Evolutionary conservation across 352 stramenopile species (phyloP).

Genomic region (Globisporangium nagaii): DNA sequence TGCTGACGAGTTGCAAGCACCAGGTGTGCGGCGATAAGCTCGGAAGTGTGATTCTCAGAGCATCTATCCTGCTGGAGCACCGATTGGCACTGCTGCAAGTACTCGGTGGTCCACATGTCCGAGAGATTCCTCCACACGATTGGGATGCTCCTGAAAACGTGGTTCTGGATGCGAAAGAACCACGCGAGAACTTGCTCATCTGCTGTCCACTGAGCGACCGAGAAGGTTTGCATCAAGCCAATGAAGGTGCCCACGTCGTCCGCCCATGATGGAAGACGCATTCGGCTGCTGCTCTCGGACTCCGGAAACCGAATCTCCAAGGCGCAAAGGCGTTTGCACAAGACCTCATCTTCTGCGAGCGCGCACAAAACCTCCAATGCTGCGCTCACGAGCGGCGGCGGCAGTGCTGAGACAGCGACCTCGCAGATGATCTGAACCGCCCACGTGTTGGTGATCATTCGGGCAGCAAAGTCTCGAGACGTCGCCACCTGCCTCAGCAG

Average conservation of each 20-base stretch:
- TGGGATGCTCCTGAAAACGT: not conserved
- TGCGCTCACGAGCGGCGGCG: not conserved
- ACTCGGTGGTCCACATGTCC: conserved; percentile 5
- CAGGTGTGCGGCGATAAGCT: conserved; percentile 4
- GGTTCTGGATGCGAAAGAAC: conserved; percentile 7
- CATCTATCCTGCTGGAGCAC: not conserved
- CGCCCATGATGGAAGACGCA: not conserved
- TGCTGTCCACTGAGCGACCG: conserved; percentile 3
- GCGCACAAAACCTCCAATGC: not conserved
- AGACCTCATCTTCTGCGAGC: not conserved
- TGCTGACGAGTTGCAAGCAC: not conserved
- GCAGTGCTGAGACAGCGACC: conserved; percentile 1
- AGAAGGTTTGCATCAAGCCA: not conserved
- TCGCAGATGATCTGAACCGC: conserved; percentile 2
- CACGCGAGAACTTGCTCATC: not conserved
- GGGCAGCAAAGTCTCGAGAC: not conserved
- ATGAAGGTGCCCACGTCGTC: not conserved
- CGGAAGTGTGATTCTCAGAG: not conserved
- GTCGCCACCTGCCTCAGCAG: conserved; percentile 2
- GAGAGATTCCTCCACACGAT: not conserved
- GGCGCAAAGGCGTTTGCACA: conserved; percentile 2
- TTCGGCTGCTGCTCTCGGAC: not conserved
- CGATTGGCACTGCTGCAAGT: conserved; percentile 5
- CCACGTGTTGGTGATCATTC: conserved; percentile 6
- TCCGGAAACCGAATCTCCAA: not conserved